phyloP scores from a whole-genome alignment of 1,139 yeast species.

The Saccharomyces hybrid region DNA sequence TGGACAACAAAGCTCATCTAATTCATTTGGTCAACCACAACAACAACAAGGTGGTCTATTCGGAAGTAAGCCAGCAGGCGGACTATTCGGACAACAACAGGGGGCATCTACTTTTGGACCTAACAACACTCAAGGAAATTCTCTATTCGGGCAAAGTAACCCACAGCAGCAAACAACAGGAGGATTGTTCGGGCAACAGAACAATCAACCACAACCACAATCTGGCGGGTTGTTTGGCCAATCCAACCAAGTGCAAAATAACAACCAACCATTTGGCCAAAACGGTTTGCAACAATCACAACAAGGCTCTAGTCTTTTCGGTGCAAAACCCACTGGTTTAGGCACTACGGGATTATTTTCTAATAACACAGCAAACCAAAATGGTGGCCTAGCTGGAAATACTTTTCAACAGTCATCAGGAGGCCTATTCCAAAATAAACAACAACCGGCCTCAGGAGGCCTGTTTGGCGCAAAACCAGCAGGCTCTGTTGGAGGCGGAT shows the following conservation, averaged over 20 bases:
- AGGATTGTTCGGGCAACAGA: conserved; percentile 25
- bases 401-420: background rate
- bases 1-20: conserved; percentile 11
- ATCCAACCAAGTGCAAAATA: conserved; percentile 17
- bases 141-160: conserved; percentile 7
- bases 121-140: conserved; percentile 1
- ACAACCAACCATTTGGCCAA: conserved; percentile 29
- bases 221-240: conserved; percentile 18
- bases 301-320: conserved; percentile 16
- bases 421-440: conserved; percentile 18
- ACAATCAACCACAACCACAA: background rate
- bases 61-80: conserved; percentile 4
- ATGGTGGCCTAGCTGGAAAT: background rate
- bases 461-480: conserved; percentile 15
- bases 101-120: background rate
- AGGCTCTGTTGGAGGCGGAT: conserved; percentile 28
- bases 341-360: conserved; percentile 2
- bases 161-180: conserved; percentile 26
- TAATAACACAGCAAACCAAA: background rate
- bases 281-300: conserved; percentile 16
- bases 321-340: conserved; percentile 9
- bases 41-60: conserved; percentile 1
- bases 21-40: background rate
- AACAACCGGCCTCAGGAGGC: conserved; percentile 12
- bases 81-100: conserved; percentile 4